phyloP scores from a whole-genome alignment of 352 stramenopile genomes.

The Pythium chondricola region DNA sequence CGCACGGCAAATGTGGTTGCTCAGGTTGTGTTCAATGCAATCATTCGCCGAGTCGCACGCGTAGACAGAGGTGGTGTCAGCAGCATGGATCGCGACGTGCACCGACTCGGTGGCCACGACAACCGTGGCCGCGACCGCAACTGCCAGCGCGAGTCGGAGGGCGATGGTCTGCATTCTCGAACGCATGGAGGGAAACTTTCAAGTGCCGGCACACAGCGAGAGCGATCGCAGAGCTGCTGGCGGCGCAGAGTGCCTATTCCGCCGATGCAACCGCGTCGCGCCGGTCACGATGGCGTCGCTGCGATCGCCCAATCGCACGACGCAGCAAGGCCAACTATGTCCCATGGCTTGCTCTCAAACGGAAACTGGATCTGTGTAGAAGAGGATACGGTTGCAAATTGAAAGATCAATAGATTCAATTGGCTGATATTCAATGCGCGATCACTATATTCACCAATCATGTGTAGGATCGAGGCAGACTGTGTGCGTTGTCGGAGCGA shows the following conservation, averaged over 20 bases:
- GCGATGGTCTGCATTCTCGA: too few relatives aligned
- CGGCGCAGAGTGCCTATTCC: constrained; percentile 11
- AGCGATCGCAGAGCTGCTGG: neutral
- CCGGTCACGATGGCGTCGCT: constrained; percentile 2
- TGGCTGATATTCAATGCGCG: constrained; percentile 1
- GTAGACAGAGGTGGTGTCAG: neutral
- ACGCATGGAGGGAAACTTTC: too few relatives aligned
- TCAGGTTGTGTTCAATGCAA: constrained; percentile 34
- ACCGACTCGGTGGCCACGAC: neutral
- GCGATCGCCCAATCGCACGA: constrained; percentile 12
- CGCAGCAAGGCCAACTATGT: constrained; percentile 13
- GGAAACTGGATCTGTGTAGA: neutral
- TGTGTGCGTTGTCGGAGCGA: constrained; percentile 14
- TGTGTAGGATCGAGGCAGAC: neutral
- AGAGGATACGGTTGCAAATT: neutral
- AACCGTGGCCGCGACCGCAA: too few relatives aligned
- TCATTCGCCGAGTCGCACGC: constrained; percentile 41
- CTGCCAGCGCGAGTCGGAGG: too few relatives aligned
- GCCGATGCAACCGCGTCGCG: constrained; percentile 5
- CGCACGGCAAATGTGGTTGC: constrained; percentile 35
- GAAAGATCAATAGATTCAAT: neutral
- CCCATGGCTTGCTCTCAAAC: constrained; percentile 9
- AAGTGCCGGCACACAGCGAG: too few relatives aligned
- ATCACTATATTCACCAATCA: constrained; percentile 2
- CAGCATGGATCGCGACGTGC: neutral